Conservation (phyloP, 257 asterid genomes). For the Paulownia fortunei region DNA sequence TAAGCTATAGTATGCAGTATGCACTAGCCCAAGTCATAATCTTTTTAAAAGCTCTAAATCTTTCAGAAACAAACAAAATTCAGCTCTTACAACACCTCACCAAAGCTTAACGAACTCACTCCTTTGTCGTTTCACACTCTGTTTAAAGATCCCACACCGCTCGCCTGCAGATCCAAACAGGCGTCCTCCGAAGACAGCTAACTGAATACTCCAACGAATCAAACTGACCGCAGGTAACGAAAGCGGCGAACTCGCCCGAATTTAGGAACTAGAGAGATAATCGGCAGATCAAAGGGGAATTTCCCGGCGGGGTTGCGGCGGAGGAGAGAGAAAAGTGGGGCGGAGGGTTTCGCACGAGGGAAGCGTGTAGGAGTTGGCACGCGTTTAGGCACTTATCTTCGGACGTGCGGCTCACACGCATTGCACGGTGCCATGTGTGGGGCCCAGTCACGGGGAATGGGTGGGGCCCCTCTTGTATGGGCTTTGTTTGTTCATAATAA, state of each 20-base stretch:
- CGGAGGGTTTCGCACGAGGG: slow-evolving; percentile 66
- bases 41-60: neutral
- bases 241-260: slow-evolving; percentile 28
- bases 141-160: slow-evolving; percentile 22
- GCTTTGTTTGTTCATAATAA: neutral
- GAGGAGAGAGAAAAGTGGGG: slow-evolving; percentile 42
- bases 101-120: slow-evolving; percentile 37
- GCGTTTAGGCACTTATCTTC: slow-evolving; percentile 71
- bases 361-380: slow-evolving; percentile 82
- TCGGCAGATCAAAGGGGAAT: neutral
- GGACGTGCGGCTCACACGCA: slow-evolving; percentile 78
- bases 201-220: slow-evolving; percentile 39
- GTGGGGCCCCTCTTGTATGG: slow-evolving; percentile 36
- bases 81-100: slow-evolving; percentile 36
- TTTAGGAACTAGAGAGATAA: neutral
- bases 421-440: slow-evolving; percentile 54
- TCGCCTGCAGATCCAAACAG: slow-evolving; percentile 49
- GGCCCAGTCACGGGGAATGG: slow-evolving; percentile 24
- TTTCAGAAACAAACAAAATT: slow-evolving; percentile 27
- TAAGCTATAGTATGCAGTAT: neutral
- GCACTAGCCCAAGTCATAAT: neutral
- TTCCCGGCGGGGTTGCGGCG: slow-evolving; percentile 76
- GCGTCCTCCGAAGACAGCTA: slow-evolving; percentile 2
- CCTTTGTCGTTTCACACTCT: slow-evolving; percentile 27
- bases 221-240: slow-evolving; percentile 30